phyloP scores from a whole-genome alignment of 768 basidiomycete genomes.

The Tephrocybe sp. region DNA sequence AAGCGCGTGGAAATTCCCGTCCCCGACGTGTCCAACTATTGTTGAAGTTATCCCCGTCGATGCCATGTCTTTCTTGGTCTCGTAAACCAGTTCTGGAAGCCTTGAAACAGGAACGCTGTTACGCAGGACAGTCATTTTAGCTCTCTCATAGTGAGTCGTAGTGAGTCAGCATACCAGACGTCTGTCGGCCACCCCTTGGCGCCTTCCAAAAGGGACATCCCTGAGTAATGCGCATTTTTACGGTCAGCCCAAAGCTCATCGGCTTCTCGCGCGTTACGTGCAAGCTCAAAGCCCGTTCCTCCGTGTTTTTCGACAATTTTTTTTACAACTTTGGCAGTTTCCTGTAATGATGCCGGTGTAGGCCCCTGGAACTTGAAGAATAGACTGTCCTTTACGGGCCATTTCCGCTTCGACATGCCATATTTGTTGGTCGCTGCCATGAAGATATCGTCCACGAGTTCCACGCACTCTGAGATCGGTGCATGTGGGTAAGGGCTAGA shows the following conservation, averaged over 20 bases:
- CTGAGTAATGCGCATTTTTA: conserved; percentile 62
- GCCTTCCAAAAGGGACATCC: conserved; percentile 55
- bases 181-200: conserved; percentile 68
- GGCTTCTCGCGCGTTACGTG: conserved; percentile 62
- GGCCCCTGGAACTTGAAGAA: conserved; percentile 89
- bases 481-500: not conserved
- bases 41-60: conserved; percentile 53
- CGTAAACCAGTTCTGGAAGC: conserved; percentile 60
- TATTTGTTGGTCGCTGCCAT: conserved; percentile 61
- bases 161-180: conserved; percentile 50
- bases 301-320: conserved; percentile 61
- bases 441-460: conserved; percentile 72
- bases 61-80: conserved; percentile 70
- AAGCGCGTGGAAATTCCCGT: conserved; percentile 53
- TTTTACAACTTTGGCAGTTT: conserved; percentile 58
- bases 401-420: conserved; percentile 52
- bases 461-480: conserved; percentile 67
- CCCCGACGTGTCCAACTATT: conserved; percentile 77
- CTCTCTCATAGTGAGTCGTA: not conserved
- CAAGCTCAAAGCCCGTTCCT: conserved; percentile 64
- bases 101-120: conserved; percentile 59
- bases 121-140: not conserved
- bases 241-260: conserved; percentile 70
- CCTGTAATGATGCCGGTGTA: conserved; percentile 52
- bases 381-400: conserved; percentile 63